These are phyloP conservation scores for Trichoderma koningii DNA, from an alignment of 2,329 filamentous ascomycete species.

Conservation along the genomic window DNA sequence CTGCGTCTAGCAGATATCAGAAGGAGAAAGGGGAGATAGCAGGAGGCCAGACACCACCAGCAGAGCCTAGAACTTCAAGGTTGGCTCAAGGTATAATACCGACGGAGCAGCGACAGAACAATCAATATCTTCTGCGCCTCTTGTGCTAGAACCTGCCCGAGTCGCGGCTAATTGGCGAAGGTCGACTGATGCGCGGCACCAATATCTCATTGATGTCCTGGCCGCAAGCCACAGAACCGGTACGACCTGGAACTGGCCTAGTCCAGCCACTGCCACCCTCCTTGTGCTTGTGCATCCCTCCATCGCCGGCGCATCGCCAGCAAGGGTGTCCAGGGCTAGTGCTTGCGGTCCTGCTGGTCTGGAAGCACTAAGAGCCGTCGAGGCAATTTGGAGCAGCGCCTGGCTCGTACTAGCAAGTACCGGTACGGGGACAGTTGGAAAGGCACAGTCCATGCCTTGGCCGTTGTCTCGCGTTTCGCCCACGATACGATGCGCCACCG, in stretches of 20 bases:
- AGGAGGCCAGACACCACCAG: too few species aligned
- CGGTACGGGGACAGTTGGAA: background rate
- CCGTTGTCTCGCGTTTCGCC: background rate
- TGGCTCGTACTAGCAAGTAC: background rate
- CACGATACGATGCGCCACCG: constrained; percentile 10
- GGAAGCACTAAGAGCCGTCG: too few species aligned
- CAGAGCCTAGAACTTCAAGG: background rate
- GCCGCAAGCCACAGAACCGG: constrained; percentile 6
- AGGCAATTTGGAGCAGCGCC: background rate
- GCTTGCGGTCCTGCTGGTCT: background rate
- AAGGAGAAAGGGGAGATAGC: too few species aligned
- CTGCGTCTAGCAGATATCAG: background rate
- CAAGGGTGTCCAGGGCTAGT: background rate
- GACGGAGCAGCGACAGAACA: background rate
- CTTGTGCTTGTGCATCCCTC: background rate
- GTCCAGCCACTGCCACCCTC: background rate
- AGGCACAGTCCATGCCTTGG: constrained; percentile 8
- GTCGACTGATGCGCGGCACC: constrained; percentile 3
- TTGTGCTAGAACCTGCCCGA: background rate
- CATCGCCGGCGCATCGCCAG: background rate
- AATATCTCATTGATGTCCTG: background rate
- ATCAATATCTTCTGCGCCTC: background rate
- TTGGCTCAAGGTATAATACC: background rate
- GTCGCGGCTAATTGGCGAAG: constrained; percentile 16
- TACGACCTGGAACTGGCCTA: background rate